These are phyloP conservation scores for Trichomonascaceae sp. DNA, from an alignment of 1,139 yeast genomes.

Conservation along the genomic window DNA sequence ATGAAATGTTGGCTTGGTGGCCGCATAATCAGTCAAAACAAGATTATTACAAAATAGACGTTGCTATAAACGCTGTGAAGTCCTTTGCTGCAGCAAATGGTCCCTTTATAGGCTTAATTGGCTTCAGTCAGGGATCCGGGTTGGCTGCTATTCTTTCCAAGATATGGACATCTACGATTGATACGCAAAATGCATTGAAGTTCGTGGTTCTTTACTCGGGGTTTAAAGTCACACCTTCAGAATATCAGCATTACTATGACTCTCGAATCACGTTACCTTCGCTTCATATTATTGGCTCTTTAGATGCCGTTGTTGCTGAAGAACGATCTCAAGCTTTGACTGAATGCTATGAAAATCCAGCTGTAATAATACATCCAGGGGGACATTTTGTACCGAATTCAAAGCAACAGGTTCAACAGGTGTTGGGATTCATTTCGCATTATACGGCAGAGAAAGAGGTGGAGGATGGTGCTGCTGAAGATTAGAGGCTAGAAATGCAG, in stretches of 20 bases:
- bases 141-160: slow-evolving; percentile 44
- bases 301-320: slow-evolving; percentile 85
- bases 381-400: slow-evolving; percentile 84
- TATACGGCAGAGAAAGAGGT: not conserved
- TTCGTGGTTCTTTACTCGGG: slow-evolving; percentile 77
- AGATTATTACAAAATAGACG: slow-evolving; percentile 36
- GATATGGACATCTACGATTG: slow-evolving; percentile 21
- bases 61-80: slow-evolving; percentile 48
- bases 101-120: slow-evolving; percentile 83
- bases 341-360: slow-evolving; percentile 46
- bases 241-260: slow-evolving; percentile 46
- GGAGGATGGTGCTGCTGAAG: not conserved
- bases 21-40: slow-evolving; percentile 36
- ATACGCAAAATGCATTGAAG: slow-evolving; percentile 42
- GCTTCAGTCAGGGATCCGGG: slow-evolving; percentile 94
- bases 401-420: slow-evolving; percentile 52
- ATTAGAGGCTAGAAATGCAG: too few species aligned
- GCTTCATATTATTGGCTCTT: slow-evolving; percentile 76
- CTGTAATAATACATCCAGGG: slow-evolving; percentile 65
- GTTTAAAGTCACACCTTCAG: slow-evolving; percentile 53
- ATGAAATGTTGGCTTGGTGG: slow-evolving; percentile 43
- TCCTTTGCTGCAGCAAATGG: slow-evolving; percentile 60
- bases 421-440: slow-evolving; percentile 31
- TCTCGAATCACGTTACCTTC: slow-evolving; percentile 47
- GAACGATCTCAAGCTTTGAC: slow-evolving; percentile 55